Evolutionary conservation across 2,329 filamentous ascomycete genomes (phyloP).

Genomic region (Ophioceras dolichostomum): DNA sequence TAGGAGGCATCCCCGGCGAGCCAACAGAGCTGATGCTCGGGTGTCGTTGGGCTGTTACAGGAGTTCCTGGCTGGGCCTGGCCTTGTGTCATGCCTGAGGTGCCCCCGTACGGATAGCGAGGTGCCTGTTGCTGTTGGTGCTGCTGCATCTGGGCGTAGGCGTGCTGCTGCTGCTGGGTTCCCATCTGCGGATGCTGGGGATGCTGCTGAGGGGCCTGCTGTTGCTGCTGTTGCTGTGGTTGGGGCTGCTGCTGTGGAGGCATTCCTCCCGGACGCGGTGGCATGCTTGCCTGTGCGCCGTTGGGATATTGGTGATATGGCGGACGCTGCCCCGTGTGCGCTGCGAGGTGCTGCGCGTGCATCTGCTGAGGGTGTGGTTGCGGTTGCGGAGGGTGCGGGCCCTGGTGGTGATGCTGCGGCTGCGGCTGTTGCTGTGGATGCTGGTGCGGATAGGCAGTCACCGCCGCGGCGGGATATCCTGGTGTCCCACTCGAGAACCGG

Average conservation of each 20-base stretch:
- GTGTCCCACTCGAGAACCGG: constrained; percentile 19
- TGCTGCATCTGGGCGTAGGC: constrained; percentile 1
- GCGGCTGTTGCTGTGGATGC: too few relatives aligned
- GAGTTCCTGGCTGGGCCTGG: background rate
- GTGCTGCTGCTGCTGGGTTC: constrained; percentile 2
- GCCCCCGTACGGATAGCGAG: constrained; percentile 1
- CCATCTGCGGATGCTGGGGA: constrained; percentile 1
- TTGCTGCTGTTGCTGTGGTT: constrained; percentile 7
- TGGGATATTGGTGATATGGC: too few relatives aligned
- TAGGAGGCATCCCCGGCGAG: background rate
- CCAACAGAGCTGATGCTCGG: background rate
- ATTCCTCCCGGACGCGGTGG: too few relatives aligned
- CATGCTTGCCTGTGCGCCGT: too few relatives aligned
- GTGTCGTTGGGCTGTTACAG: too few relatives aligned
- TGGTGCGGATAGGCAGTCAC: too few relatives aligned
- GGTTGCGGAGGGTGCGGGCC: constrained; percentile 21
- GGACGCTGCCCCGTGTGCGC: too few relatives aligned
- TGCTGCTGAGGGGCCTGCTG: constrained; percentile 14
- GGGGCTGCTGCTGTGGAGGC: constrained; percentile 19
- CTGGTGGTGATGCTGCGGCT: constrained; percentile 13
- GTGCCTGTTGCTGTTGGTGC: constrained; percentile 1
- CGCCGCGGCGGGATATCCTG: constrained; percentile 6
- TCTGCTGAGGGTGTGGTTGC: constrained; percentile 4
- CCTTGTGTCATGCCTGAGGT: background rate
- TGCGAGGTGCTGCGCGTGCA: constrained; percentile 8